These are phyloP conservation scores for Lentithecium fluviatile DNA, from an alignment of 495 filamentous ascomycete species.

Conservation along the genomic window DNA sequence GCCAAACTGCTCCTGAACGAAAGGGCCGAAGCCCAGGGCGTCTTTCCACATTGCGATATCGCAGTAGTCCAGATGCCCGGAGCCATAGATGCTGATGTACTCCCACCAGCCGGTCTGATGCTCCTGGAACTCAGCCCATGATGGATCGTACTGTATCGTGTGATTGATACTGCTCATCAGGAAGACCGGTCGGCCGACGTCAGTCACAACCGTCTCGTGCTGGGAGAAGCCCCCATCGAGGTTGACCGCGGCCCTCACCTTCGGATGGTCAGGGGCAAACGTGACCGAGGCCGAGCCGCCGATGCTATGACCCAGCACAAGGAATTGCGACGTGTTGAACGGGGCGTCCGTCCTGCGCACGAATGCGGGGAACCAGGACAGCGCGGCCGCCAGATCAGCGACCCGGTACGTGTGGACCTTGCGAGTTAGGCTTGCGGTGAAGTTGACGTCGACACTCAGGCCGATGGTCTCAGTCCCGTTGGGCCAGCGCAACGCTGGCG, in stretches of 20 bases:
- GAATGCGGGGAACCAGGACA: background rate
- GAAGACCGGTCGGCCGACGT: background rate
- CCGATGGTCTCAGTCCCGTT: slow-evolving; percentile 6
- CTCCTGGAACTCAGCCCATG: background rate
- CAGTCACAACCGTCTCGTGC: background rate
- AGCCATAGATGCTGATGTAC: background rate
- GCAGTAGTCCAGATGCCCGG: background rate
- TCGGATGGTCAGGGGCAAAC: background rate
- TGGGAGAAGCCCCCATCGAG: background rate
- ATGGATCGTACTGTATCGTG: background rate
- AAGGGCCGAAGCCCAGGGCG: background rate
- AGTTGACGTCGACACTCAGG: slow-evolving; percentile 7
- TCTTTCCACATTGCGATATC: background rate
- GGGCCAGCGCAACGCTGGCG: slow-evolving; percentile 1
- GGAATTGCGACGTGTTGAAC: background rate
- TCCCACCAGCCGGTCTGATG: background rate
- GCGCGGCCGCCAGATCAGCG: background rate
- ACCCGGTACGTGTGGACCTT: slow-evolving; percentile 10
- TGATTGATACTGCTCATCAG: background rate
- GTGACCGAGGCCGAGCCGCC: background rate
- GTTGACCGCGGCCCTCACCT: background rate
- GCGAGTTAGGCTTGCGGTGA: slow-evolving; percentile 3
- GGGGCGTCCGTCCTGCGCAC: background rate
- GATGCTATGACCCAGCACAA: background rate
- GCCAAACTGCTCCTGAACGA: background rate